These are phyloP conservation scores for Claviceps capensis DNA, from an alignment of 2,329 filamentous ascomycete species.

Conservation along the genomic window DNA sequence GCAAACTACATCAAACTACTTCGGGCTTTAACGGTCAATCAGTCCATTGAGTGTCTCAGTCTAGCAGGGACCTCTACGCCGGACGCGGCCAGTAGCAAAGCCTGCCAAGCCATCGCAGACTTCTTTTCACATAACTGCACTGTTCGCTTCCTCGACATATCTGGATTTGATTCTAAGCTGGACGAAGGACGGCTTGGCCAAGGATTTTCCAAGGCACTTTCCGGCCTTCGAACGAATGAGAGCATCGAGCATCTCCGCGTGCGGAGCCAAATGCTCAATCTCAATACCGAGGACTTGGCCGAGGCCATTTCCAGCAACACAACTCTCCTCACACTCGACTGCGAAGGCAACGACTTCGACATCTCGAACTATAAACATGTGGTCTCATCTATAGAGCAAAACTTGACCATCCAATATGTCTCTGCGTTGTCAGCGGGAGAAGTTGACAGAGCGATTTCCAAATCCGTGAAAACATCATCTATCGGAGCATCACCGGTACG, in stretches of 20 bases:
- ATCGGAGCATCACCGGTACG: constrained; percentile 14
- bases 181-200: constrained; percentile 42
- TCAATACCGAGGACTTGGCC: constrained; percentile 39
- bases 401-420: constrained; percentile 29
- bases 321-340: constrained; percentile 38
- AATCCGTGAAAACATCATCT: constrained; percentile 18
- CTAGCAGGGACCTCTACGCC: constrained; percentile 40
- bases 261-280: constrained; percentile 40
- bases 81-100: constrained; percentile 29
- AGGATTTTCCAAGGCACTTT: constrained; percentile 36
- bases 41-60: constrained; percentile 36
- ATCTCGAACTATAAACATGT: constrained; percentile 35
- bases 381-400: constrained; percentile 28
- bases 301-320: constrained; percentile 34
- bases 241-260: constrained; percentile 37
- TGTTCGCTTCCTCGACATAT: constrained; percentile 40
- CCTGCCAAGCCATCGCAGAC: constrained; percentile 32
- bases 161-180: constrained; percentile 42
- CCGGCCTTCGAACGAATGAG: constrained; percentile 30
- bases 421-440: constrained; percentile 26
- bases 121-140: constrained; percentile 38
- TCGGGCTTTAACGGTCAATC: constrained; percentile 34
- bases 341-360: constrained; percentile 40
- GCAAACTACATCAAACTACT: constrained; percentile 37
- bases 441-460: constrained; percentile 21